Evolutionary conservation across 1,284 basidiomycete species (phyloP), one percentile per base, ranked within the genome.

Genomic region (Sanghuangporus baumii): DNA sequence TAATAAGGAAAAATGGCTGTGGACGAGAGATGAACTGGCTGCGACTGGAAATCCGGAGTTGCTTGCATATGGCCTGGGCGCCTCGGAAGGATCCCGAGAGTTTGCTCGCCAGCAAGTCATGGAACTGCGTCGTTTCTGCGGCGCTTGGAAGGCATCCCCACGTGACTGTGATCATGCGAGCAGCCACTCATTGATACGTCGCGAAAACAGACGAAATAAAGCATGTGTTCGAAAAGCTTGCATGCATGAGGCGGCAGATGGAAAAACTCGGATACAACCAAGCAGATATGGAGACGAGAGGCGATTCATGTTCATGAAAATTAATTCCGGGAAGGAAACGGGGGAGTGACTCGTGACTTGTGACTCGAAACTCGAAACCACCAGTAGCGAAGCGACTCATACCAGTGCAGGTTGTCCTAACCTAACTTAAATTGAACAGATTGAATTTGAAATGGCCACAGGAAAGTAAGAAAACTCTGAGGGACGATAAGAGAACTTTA

Each of bases 81-180:
- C 50, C 31, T 7, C 50, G 50, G 31, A 51, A 51, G 16, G 43
- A 51, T n/a, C 50, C 31, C 14, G 50, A 51, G 50, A 26, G 12
- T 46, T n/a, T 20, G 47, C 47, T 26, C 9, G 50, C 18, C 18
- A 26, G 48, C 20, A 51, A n/a, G 48, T 51, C 48, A 31, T 51
- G 48, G 48, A 51, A 31, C 52, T 54, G 52, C 52, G 52, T 54
- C 36, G 52, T 37, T 54, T 54, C 52, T 54, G 52, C 52, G 52
- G 31, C 51, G 31, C 31, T 31, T 34, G 51, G n/a, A 20, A 51
- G 16, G 43, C 20, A 26, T 51, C 2, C 47, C 52, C 34, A 37
- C 3, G 52, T 6, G 37, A 37, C 52, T 36, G 52, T 2, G 52
- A 31, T 54, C 36, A 54, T 16, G 52, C 7, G 14, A 54, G 31